Percentiles rank a stretch among this genome's conserved stretches.
phyloP scores from a whole-genome alignment of 495 filamentous ascomycete species.

The Elaphomyces granulatus region DNA sequence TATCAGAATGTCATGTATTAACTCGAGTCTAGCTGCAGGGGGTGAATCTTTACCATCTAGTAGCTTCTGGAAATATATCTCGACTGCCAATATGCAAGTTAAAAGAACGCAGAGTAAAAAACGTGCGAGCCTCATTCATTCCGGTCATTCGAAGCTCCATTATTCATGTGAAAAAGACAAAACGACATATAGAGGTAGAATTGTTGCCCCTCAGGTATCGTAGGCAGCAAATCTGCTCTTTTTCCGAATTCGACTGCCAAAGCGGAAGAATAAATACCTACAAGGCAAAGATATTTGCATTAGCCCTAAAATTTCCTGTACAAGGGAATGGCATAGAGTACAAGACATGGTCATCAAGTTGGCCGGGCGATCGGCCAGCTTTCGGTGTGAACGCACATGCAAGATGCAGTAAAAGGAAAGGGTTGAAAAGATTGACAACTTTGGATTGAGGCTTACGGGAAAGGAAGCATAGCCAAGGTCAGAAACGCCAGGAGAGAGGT shows the following conservation, averaged over 20 bases:
- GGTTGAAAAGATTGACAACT: conserved; percentile 6
- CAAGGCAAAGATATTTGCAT: background rate
- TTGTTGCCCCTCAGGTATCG: conserved; percentile 19
- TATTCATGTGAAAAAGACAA: no score
- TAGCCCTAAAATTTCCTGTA: background rate
- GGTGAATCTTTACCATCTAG: no score
- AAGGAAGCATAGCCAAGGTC: conserved; percentile 53
- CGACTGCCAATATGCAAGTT: no score
- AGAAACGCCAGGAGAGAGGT: conserved; percentile 53
- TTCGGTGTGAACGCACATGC: background rate
- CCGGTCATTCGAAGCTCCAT: no score
- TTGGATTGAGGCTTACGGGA: conserved; percentile 37
- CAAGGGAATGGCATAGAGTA: background rate
- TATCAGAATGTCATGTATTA: no score
- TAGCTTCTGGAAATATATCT: no score
- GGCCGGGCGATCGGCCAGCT: background rate
- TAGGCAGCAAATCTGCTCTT: conserved; percentile 38
- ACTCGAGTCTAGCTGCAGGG: no score
- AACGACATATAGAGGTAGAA: no score
- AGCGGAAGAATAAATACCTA: conserved; percentile 50
- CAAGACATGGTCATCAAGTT: background rate
- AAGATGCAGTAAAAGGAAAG: conserved; percentile 3
- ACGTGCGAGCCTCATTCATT: no score
- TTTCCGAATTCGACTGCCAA: conserved; percentile 39
- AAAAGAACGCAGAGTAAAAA: no score